A percentile compares a stretch with the other conserved stretches of the same genome.
Conservation (phyloP, 345 rosid genomes). For the Aquilaria yunnanensis region DNA sequence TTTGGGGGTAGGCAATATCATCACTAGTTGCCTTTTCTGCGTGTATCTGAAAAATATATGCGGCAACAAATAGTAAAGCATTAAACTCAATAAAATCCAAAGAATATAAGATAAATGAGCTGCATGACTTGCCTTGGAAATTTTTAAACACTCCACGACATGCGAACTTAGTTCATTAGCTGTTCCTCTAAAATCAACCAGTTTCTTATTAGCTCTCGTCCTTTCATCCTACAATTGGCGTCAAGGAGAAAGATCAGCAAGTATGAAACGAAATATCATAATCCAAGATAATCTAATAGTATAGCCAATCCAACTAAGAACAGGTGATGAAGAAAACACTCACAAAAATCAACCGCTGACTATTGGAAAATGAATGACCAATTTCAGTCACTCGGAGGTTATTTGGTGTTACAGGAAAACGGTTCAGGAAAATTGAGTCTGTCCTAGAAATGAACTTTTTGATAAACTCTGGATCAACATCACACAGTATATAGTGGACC, state of each 20-base stretch:
- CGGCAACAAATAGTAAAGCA: constrained; percentile 5
- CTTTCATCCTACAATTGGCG: constrained; percentile 57
- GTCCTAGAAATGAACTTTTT: constrained; percentile 29
- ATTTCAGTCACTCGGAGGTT: constrained; percentile 82
- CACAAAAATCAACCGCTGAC: constrained; percentile 59
- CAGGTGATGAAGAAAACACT: constrained; percentile 18
- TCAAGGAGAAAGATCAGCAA: constrained; percentile 5
- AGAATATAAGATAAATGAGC: neutral
- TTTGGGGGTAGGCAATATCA: constrained; percentile 32
- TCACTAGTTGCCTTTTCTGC: constrained; percentile 47
- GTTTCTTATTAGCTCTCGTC: constrained; percentile 64
- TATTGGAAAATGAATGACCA: constrained; percentile 42
- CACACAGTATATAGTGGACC: constrained; percentile 51
- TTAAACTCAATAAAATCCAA: neutral
- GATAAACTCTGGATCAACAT: constrained; percentile 54
- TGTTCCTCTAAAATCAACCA: constrained; percentile 64
- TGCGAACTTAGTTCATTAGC: constrained; percentile 63
- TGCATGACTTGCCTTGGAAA: constrained; percentile 60
- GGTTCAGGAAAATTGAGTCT: constrained; percentile 38
- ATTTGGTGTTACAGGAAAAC: constrained; percentile 83
- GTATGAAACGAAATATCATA: constrained; percentile 6
- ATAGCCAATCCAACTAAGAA: constrained; percentile 3
- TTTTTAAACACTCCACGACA: constrained; percentile 66
- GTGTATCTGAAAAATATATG: constrained; percentile 43
- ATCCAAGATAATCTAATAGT: constrained; percentile 6